Evolutionary conservation across 2,329 filamentous ascomycete genomes (phyloP), one percentile per base, ranked within the genome.

Genomic region (Ampelomyces quisqualis): DNA sequence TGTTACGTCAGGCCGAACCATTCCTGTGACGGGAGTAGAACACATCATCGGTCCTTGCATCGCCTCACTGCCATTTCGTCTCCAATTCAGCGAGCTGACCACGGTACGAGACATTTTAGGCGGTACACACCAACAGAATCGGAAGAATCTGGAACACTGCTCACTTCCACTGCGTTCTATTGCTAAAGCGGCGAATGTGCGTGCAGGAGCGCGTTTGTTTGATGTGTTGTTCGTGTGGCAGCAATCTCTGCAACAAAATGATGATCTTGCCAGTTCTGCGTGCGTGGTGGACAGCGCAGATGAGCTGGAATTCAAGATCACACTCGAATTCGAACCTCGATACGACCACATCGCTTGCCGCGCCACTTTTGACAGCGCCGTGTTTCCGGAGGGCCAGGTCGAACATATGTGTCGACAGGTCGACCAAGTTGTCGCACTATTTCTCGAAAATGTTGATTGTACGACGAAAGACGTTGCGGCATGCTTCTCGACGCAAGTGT

Each of bases 201-300:
- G 75, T 19, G 73, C 80, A 1, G 72, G 76, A 1, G 75, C 80
- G 26, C 68, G 70, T 1, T 67, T 95, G 0, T 95, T 91, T 53
- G 87, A 95, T 52, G 77, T 84, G 1, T 71, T 95, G 0, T 84
- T 95, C 55, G 83, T 90, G 0, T 96, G 90, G 75, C 90, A 96
- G 55, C 85, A 95, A 58, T 86, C 84, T 0, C 71, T 85, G 13
- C 49, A 66, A 7, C 14, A 15, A 28, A 13, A 10, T 1, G 64
- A 65, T 11, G 47, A 51, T 2, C 50, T 60, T n/a, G 32, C 36
- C 9, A 31, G 46, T 13, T 48, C 59, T 48, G 71, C 91, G 0
- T 65, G 58, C 7, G 73, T 89, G 39, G 62, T 79, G 0, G 75
- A 77, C 18, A 81, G 85, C 37, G 66, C 76, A 4, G 90, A 96